Conservation (phyloP, 1,139 yeast genomes). For the Schwanniomyces etchellsii region DNA sequence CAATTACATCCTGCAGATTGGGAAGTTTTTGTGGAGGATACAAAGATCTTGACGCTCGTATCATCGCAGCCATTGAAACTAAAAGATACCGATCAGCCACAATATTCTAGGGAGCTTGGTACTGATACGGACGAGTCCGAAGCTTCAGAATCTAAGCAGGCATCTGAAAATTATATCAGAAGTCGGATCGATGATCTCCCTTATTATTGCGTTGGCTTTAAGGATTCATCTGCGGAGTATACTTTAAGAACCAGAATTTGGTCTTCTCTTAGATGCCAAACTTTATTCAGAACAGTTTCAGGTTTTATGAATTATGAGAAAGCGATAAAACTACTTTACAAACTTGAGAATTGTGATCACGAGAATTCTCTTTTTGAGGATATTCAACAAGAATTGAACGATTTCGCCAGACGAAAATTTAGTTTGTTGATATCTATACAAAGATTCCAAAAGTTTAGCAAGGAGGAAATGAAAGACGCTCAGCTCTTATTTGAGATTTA, state of each 20-base stretch:
- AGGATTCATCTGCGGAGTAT: conserved; percentile 50
- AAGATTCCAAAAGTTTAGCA: conserved; percentile 27
- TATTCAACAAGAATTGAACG: conserved; percentile 15
- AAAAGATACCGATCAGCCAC: too few species aligned
- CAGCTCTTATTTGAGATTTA: conserved; percentile 37
- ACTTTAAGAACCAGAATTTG: conserved; percentile 49
- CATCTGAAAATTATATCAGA: conserved; percentile 5
- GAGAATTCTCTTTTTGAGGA: conserved; percentile 9
- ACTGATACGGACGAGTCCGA: conserved; percentile 10
- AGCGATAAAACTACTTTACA: conserved; percentile 44
- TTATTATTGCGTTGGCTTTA: conserved; percentile 46
- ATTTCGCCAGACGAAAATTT: conserved; percentile 36
- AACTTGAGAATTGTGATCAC: conserved; percentile 31
- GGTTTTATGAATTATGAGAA: conserved; percentile 55
- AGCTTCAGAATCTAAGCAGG: conserved; percentile 5
- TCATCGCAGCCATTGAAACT: conserved; percentile 12
- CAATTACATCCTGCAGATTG: conserved; percentile 48
- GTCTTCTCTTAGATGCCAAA: conserved; percentile 55
- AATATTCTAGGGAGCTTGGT: not conserved
- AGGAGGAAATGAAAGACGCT: conserved; percentile 32
- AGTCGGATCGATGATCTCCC: conserved; percentile 30
- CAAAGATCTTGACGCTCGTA: conserved; percentile 33
- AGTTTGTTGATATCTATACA: conserved; percentile 42
- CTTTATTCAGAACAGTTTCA: conserved; percentile 48
- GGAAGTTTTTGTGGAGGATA: conserved; percentile 47